Evolutionary conservation across 2,329 filamentous ascomycete species (phyloP).

Genomic region (Monosporascus sp.): DNA sequence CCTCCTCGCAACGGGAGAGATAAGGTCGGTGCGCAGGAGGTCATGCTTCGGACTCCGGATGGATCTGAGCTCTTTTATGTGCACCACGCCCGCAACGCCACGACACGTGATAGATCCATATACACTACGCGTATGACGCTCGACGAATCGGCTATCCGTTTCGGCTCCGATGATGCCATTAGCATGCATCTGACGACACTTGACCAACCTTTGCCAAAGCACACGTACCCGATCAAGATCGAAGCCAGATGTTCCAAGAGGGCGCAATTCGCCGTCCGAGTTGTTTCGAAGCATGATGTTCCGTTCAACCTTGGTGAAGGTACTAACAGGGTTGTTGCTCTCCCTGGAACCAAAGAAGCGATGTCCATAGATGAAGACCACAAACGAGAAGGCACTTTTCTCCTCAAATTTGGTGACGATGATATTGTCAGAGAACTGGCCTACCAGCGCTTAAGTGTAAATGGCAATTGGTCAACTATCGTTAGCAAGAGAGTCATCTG

Average conservation of each 20-base stretch:
- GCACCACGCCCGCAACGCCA: slow-evolving; percentile 29
- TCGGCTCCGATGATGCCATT: slow-evolving; percentile 24
- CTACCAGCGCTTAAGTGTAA: slow-evolving; percentile 13
- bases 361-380: slow-evolving; percentile 1
- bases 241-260: slow-evolving; percentile 7
- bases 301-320: slow-evolving; percentile 20
- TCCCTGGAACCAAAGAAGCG: slow-evolving; percentile 10
- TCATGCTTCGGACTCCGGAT: slow-evolving; percentile 22
- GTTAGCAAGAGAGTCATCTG: neutral
- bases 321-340: slow-evolving; percentile 20
- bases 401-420: slow-evolving; percentile 6
- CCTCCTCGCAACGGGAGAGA: slow-evolving; percentile 14
- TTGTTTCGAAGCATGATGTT: slow-evolving; percentile 14
- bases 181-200: slow-evolving; percentile 25
- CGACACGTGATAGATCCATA: slow-evolving; percentile 20
- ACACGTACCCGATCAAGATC: slow-evolving; percentile 26
- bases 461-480: slow-evolving; percentile 9
- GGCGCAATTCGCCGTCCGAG: slow-evolving; percentile 11
- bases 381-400: slow-evolving; percentile 8
- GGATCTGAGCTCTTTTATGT: slow-evolving; percentile 31
- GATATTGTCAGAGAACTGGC: slow-evolving; percentile 7
- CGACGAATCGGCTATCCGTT: slow-evolving; percentile 13
- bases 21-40: slow-evolving; percentile 25
- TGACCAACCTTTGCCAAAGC: slow-evolving; percentile 26
- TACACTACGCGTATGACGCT: slow-evolving; percentile 30